Evolutionary conservation across 306 rosid genomes (phyloP).

Genomic region (Sindora glabra): DNA sequence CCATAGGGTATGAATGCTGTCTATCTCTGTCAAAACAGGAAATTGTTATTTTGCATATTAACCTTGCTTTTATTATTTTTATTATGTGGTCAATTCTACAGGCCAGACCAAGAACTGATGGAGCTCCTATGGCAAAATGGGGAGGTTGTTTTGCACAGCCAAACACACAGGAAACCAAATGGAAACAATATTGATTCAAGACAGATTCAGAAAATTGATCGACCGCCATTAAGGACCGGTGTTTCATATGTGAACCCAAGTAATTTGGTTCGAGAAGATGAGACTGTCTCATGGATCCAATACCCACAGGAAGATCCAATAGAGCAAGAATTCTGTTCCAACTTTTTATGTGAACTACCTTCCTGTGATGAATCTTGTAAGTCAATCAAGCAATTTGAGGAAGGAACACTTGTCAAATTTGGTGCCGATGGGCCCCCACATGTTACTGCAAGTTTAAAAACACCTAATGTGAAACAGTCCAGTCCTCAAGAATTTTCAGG

Average conservation of each 20-base stretch:
- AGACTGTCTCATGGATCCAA: conserved; percentile 53
- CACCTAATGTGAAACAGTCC: conserved; percentile 25
- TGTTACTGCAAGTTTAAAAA: no score
- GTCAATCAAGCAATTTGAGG: conserved; percentile 39
- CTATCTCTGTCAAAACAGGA: conserved; percentile 9
- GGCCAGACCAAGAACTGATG: conserved; percentile 59
- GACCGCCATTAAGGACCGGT: conserved; percentile 18
- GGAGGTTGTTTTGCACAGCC: conserved; percentile 72
- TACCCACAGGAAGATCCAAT: conserved; percentile 59
- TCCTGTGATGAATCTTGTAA: conserved; percentile 40
- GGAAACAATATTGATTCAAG: conserved; percentile 26
- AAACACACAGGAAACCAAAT: conserved; percentile 35
- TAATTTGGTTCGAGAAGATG: conserved; percentile 52
- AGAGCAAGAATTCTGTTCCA: conserved; percentile 52
- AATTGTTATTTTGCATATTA: not conserved
- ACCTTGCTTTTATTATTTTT: conserved; percentile 7
- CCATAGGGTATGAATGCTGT: conserved; percentile 53
- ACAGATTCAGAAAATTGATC: conserved; percentile 47
- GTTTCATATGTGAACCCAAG: conserved; percentile 39
- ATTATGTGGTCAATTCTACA: conserved; percentile 32
- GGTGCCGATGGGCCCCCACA: no score
- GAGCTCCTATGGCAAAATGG: conserved; percentile 84
- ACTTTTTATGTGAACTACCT: conserved; percentile 42
- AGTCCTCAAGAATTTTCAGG: conserved; percentile 28
- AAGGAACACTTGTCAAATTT: conserved; percentile 29